A percentile compares a stretch with the other conserved stretches of the same genome.
phyloP scores from a whole-genome alignment of 1,284 basidiomycete genomes.

The Sporisorium scitamineum region DNA sequence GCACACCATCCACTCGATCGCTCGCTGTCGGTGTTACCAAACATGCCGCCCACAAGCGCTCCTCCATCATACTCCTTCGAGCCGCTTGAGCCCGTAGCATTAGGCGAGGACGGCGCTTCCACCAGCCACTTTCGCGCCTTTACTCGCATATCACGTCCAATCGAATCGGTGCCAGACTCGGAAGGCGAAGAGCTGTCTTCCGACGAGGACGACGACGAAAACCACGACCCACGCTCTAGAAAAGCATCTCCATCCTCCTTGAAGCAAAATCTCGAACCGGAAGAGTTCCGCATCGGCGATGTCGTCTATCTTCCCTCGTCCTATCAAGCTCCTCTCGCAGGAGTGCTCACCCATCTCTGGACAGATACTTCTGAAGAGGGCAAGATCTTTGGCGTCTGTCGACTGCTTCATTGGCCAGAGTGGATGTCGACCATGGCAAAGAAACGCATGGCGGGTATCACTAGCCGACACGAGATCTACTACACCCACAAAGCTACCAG shows the following conservation, averaged over 20 bases:
- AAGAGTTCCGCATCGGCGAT: constrained; percentile 49
- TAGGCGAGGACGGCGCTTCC: constrained; percentile 16
- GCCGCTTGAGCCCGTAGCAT: constrained; percentile 28
- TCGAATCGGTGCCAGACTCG: constrained; percentile 32
- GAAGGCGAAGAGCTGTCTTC: constrained; percentile 35
- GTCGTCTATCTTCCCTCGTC: constrained; percentile 52
- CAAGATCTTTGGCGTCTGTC: constrained; percentile 53
- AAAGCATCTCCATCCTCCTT: constrained; percentile 21
- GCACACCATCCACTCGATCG: neutral
- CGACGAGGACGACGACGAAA: constrained; percentile 30
- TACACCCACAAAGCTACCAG: constrained; percentile 52
- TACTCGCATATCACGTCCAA: constrained; percentile 18
- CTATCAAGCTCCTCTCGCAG: constrained; percentile 48
- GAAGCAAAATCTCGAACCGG: constrained; percentile 20
- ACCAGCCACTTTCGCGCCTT: constrained; percentile 46
- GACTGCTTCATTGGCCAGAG: constrained; percentile 54
- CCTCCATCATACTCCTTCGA: constrained; percentile 28
- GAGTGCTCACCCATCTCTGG: constrained; percentile 52
- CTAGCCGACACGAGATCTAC: constrained; percentile 55
- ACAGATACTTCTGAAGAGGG: constrained; percentile 36
- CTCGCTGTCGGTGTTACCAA: neutral
- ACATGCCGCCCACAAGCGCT: constrained; percentile 8
- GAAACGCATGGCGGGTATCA: constrained; percentile 50
- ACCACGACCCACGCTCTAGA: constrained; percentile 23
- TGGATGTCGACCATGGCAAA: constrained; percentile 55